Conservation (phyloP, 352 stramenopile genomes). For the Globisporangium spinosum region DNA sequence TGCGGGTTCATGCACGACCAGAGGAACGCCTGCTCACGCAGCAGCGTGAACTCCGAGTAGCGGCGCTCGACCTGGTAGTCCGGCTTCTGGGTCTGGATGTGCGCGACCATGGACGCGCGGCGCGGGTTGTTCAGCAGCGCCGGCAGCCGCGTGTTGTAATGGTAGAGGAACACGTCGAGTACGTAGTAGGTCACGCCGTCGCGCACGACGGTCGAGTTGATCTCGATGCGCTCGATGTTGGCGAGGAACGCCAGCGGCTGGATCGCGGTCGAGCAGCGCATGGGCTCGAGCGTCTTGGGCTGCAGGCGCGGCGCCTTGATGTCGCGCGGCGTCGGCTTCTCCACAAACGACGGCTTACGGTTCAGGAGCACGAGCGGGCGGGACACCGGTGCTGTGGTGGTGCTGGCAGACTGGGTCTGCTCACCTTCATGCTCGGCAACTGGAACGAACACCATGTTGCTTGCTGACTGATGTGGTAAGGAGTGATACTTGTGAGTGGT, state of each 20-base stretch:
- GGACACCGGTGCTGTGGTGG: background rate
- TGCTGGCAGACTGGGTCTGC: background rate
- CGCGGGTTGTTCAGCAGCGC: background rate
- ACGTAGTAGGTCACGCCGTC: conserved; percentile 18
- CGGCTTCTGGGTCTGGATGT: background rate
- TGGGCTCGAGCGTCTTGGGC: conserved; percentile 5
- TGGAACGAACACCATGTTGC: conserved; percentile 1
- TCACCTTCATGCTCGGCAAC: background rate
- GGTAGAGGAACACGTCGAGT: conserved; percentile 12
- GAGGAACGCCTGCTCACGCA: conserved; percentile 6
- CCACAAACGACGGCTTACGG: conserved; percentile 12
- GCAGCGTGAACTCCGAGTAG: conserved; percentile 10
- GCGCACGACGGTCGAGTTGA: conserved; percentile 14
- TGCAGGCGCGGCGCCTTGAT: conserved; percentile 10
- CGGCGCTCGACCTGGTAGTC: conserved; percentile 13
- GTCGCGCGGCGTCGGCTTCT: conserved; percentile 1
- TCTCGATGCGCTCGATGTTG: conserved; percentile 16
- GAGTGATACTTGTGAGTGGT: background rate
- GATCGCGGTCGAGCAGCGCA: background rate
- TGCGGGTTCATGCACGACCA: background rate
- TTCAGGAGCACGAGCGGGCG: conserved; percentile 7
- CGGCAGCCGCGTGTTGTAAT: conserved; percentile 14
- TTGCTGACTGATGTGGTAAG: background rate
- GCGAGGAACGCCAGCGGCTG: conserved; percentile 7
- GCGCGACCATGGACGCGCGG: background rate